Conservation (phyloP, 176 grass and related monocot genomes). For the Melocanna baccifera region DNA sequence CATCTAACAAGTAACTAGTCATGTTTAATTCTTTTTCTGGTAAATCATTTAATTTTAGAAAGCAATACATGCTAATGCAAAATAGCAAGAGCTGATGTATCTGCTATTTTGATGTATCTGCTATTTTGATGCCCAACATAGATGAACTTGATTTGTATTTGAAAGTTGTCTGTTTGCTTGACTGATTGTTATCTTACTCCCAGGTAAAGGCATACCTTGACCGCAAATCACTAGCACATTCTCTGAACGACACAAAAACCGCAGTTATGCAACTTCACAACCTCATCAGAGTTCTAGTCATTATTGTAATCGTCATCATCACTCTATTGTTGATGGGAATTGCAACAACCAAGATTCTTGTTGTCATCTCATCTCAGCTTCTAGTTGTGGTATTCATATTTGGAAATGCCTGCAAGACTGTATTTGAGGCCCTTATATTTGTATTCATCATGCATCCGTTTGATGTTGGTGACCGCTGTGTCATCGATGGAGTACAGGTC, state of each 20-base stretch:
- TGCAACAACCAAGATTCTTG: conserved; percentile 75
- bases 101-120: neutral
- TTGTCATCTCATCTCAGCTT: conserved; percentile 89
- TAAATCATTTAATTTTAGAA: neutral
- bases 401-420: conserved; percentile 88
- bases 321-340: conserved; percentile 79
- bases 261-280: conserved; percentile 93
- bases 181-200: conserved; percentile 24
- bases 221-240: conserved; percentile 83
- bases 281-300: conserved; percentile 59
- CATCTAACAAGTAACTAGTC: neutral
- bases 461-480: conserved; percentile 94
- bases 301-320: conserved; percentile 60
- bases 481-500: conserved; percentile 88
- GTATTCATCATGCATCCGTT: conserved; percentile 98
- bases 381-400: conserved; percentile 90
- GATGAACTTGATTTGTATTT: neutral
- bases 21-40: neutral
- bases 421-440: conserved; percentile 97
- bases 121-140: neutral
- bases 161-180: neutral
- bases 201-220: conserved; percentile 88
- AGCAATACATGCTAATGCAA: neutral
- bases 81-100: neutral
- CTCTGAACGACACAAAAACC: conserved; percentile 95